Conservation (phyloP, 257 asterid genomes). For the Jacaranda mimosifolia region DNA sequence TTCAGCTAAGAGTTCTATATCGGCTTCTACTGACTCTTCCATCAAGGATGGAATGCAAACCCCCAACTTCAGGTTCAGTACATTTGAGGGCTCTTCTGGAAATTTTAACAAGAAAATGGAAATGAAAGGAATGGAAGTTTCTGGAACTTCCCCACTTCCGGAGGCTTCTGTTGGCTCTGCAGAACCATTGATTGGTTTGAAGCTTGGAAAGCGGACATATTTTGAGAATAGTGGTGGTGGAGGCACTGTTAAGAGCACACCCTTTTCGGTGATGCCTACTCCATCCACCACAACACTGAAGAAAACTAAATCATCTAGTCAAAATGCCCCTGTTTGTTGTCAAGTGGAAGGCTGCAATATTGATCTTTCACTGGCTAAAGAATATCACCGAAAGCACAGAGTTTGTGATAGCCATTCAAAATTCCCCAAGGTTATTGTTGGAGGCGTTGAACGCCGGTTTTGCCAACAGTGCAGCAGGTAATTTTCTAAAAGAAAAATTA, state of each 20-base stretch:
- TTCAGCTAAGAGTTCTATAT: slow-evolving; percentile 71
- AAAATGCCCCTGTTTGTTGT: slow-evolving; percentile 53
- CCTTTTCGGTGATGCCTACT: slow-evolving; percentile 51
- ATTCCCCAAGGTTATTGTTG: slow-evolving; percentile 71
- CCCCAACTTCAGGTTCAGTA: slow-evolving; percentile 44
- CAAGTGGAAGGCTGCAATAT: slow-evolving; percentile 85
- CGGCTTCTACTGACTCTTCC: slow-evolving; percentile 73
- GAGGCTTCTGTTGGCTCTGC: slow-evolving; percentile 59
- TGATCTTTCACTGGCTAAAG: slow-evolving; percentile 87
- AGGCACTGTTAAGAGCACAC: slow-evolving; percentile 47
- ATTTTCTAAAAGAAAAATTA: not conserved
- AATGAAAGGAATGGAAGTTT: slow-evolving; percentile 27
- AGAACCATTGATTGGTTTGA: slow-evolving; percentile 74
- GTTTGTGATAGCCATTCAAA: slow-evolving; percentile 89
- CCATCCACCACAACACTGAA: slow-evolving; percentile 55
- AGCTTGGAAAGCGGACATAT: slow-evolving; percentile 86
- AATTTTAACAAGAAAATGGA: slow-evolving; percentile 37
- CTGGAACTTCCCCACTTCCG: slow-evolving; percentile 52
- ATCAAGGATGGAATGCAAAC: slow-evolving; percentile 45
- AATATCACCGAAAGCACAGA: slow-evolving; percentile 91
- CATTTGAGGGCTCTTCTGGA: slow-evolving; percentile 45
- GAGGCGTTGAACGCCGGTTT: slow-evolving; percentile 83
- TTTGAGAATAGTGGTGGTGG: slow-evolving; percentile 63
- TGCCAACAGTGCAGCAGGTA: slow-evolving; percentile 99
- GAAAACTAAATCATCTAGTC: slow-evolving; percentile 57